phyloP scores from a whole-genome alignment of 257 asterid species.

The Solanum rostratum region DNA sequence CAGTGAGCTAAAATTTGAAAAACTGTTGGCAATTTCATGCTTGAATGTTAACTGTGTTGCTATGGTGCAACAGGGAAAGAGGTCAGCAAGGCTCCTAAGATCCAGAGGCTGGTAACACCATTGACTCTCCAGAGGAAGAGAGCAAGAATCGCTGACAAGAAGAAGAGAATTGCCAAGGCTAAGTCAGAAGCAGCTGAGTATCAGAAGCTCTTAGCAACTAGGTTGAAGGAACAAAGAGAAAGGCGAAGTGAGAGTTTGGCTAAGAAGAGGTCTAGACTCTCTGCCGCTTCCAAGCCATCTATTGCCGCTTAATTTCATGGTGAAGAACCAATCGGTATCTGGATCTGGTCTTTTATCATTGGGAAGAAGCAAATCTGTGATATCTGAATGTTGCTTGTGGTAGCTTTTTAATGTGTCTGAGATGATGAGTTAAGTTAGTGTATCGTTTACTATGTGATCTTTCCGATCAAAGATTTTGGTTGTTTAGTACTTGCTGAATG shows the following conservation, averaged over 20 bases:
- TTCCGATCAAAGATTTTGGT: constrained; percentile 2
- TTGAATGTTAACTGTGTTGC: neutral
- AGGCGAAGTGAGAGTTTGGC: constrained; percentile 3
- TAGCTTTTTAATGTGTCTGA: neutral
- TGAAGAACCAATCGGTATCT: neutral
- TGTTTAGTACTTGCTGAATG: neutral
- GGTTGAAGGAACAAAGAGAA: constrained; percentile 2
- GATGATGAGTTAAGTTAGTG: neutral
- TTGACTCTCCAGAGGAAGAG: constrained; percentile 4
- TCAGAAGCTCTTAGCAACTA: neutral
- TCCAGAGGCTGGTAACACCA: constrained; percentile 2
- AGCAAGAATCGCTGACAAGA: constrained; percentile 1
- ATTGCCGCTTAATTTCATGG: neutral
- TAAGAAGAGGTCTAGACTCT: neutral
- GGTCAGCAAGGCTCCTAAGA: constrained; percentile 1
- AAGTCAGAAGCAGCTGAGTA: neutral
- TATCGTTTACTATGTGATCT: neutral
- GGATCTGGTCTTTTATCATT: neutral
- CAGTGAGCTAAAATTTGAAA: neutral
- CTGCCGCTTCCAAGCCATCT: constrained; percentile 1
- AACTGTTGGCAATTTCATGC: neutral
- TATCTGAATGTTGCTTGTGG: neutral
- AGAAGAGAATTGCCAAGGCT: neutral
- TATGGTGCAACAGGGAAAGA: neutral
- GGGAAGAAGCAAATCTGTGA: too few species aligned